These are phyloP conservation scores for Trichoderma oligosporum DNA, from an alignment of 2,329 filamentous ascomycete genomes.

Conservation along the genomic window DNA sequence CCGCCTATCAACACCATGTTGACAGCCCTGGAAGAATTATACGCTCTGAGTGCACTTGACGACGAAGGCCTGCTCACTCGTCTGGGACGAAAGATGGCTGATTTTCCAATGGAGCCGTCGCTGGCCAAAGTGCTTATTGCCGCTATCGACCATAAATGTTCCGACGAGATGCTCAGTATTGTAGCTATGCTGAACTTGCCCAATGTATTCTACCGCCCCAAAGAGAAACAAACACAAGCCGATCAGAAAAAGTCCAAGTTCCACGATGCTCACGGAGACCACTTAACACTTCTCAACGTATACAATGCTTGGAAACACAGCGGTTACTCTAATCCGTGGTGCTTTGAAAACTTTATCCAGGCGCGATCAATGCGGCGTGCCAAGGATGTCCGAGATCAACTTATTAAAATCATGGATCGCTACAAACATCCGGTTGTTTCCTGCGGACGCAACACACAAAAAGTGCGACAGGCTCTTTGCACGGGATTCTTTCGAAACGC, in stretches of 20 bases:
- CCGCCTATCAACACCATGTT: slow-evolving; percentile 98
- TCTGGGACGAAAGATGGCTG: slow-evolving; percentile 92
- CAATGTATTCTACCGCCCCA: slow-evolving; percentile 88
- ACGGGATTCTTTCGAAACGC: slow-evolving; percentile 93
- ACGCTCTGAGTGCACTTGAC: slow-evolving; percentile 84
- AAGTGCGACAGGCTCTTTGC: slow-evolving; percentile 85
- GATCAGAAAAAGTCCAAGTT: slow-evolving; percentile 98
- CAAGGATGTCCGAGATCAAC: slow-evolving; percentile 87
- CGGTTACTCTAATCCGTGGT: slow-evolving; percentile 83
- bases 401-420: slow-evolving; percentile 89
- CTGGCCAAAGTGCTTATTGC: slow-evolving; percentile 87
- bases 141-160: slow-evolving; percentile 81
- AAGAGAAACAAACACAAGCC: slow-evolving; percentile 93
- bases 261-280: slow-evolving; percentile 90
- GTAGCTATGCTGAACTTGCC: slow-evolving; percentile 89
- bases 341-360: slow-evolving; percentile 97
- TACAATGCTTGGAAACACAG: slow-evolving; percentile 95
- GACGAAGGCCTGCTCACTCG: slow-evolving; percentile 93
- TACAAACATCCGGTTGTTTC: slow-evolving; percentile 79
- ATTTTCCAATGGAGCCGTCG: slow-evolving; percentile 96
- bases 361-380: slow-evolving; percentile 83
- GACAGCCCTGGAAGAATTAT: slow-evolving; percentile 90
- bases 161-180: slow-evolving; percentile 90
- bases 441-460: slow-evolving; percentile 82
- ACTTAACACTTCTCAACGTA: slow-evolving; percentile 90